Evolutionary conservation across 805 yeast genomes (phyloP), one percentile per base, ranked within the genome.

Genomic region (Yarrowia divulgata): DNA sequence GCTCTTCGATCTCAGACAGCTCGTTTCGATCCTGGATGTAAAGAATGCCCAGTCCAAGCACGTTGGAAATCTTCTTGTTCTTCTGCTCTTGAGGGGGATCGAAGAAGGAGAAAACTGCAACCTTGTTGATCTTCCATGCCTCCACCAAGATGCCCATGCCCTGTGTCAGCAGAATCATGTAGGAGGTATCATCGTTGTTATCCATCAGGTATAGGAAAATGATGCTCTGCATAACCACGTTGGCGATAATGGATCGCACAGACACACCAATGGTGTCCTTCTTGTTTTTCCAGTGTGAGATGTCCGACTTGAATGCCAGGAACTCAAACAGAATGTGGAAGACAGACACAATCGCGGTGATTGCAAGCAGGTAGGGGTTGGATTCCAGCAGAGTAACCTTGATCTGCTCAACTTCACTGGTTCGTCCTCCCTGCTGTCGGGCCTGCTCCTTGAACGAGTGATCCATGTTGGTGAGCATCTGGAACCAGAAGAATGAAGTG

Each of bases 101-200:
- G 39, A 37, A 46, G 43, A 71, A 40, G 4, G 74, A 74, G 66
- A 80, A 70, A 46, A 79, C 77, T 4, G 79, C 74, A 29, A 78
- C 76, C 42, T 81, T 80, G 39, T 81, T 79, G 67, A 80, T 78
- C 71, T 80, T 80, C 83, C 83, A 81, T 8, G 82, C 82, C 71
- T 81, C 83, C 9, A 81, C 77, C 13, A 78, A 52, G 42, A 81
- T 79, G 29, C 81, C 80, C 58, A 79, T 48, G 6, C 81, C 81
- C 70, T 80, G 82, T 0, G 79, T 74, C 5, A 75, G 70, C 62
- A 80, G 71, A 54, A 81, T 75, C 81, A 80, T 78, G 69, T 73
- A 77, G 39, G 81, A 79, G 13, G 83, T 80, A 14, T 78, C 77
- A 23, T 81, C 82, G 54, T 77, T 78, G 71, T 78, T 80, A 66